Evolutionary conservation across 495 filamentous ascomycete species (phyloP).

Genomic region (Podospora bellae-mahoneyi): DNA sequence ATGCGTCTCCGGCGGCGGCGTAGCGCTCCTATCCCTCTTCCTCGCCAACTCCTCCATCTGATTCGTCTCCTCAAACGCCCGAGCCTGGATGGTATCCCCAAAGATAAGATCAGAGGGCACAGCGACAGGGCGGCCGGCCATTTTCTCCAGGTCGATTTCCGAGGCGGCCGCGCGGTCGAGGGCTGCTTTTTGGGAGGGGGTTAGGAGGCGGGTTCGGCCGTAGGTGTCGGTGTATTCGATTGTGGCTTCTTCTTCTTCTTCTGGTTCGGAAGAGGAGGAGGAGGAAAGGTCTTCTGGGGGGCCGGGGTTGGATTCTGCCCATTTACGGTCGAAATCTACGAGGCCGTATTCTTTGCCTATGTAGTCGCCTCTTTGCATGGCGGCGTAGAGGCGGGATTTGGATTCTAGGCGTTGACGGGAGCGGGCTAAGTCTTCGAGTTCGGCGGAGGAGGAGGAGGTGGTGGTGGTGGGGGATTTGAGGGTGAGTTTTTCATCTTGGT

Average conservation of each 20-base stretch:
- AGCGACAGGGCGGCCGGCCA: conserved; percentile 50
- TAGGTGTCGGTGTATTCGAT: conserved; percentile 86
- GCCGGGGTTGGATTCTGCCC: conserved; percentile 61
- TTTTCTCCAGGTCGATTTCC: conserved; percentile 44
- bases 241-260: conserved; percentile 38
- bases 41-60: conserved; percentile 68
- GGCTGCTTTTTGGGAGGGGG: conserved; percentile 57
- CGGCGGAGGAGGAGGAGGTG: conserved; percentile 20
- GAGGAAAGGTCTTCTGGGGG: conserved; percentile 20
- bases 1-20: conserved; percentile 73
- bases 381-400: conserved; percentile 79
- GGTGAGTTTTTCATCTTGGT: conserved; percentile 34
- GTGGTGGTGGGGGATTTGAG: conserved; percentile 43
- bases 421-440: conserved; percentile 42
- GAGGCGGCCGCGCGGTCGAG: conserved; percentile 49
- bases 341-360: conserved; percentile 56
- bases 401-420: conserved; percentile 77
- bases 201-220: conserved; percentile 69
- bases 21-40: conserved; percentile 68
- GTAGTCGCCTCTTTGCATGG: conserved; percentile 74
- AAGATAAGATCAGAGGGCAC: conserved; percentile 71
- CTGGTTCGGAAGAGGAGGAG: conserved; percentile 40
- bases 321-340: conserved; percentile 93
- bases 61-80: conserved; percentile 73
- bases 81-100: conserved; percentile 75